These are phyloP conservation scores for Eimeria acervulina DNA, from an alignment of 169 alveolate genomes.

Conservation along the genomic window DNA sequence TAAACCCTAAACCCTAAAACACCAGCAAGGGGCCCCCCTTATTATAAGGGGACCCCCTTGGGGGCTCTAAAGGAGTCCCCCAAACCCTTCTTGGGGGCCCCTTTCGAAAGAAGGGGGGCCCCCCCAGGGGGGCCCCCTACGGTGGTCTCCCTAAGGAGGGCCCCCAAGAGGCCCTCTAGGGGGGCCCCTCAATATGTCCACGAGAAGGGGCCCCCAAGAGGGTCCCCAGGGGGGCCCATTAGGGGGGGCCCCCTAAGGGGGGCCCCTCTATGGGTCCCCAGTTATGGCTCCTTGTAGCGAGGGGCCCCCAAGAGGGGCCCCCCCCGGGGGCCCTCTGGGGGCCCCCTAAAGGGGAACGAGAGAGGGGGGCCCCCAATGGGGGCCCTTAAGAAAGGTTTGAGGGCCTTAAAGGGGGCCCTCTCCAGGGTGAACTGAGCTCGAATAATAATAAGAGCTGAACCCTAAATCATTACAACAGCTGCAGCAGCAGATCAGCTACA, in stretches of 20 bases:
- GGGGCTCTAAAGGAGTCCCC: not conserved
- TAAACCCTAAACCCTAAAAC: too few species aligned
- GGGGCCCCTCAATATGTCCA: not conserved
- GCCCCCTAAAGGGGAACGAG: not conserved
- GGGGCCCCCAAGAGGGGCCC: too few species aligned
- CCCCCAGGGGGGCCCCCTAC: not conserved
- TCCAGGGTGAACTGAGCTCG: not conserved
- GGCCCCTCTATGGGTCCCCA: too few species aligned
- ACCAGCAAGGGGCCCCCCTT: not conserved
- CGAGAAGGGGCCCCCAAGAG: not conserved
- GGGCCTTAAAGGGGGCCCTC: too few species aligned
- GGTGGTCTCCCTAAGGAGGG: not conserved
- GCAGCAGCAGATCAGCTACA: not conserved
- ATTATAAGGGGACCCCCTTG: not conserved
- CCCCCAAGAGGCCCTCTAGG: not conserved
- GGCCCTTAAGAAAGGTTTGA: not conserved
- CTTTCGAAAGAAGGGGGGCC: not conserved
- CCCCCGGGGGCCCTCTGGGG: too few species aligned
- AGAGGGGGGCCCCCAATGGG: slow-evolving; percentile 2
- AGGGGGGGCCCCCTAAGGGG: not conserved
- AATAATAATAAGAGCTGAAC: not conserved
- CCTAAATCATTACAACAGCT: not conserved
- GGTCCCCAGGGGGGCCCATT: too few species aligned
- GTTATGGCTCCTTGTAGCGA: too few species aligned
- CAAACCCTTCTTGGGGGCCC: not conserved